Conservation (phyloP, 2,329 filamentous ascomycete species). For the Arachnopeziza araneosa region DNA sequence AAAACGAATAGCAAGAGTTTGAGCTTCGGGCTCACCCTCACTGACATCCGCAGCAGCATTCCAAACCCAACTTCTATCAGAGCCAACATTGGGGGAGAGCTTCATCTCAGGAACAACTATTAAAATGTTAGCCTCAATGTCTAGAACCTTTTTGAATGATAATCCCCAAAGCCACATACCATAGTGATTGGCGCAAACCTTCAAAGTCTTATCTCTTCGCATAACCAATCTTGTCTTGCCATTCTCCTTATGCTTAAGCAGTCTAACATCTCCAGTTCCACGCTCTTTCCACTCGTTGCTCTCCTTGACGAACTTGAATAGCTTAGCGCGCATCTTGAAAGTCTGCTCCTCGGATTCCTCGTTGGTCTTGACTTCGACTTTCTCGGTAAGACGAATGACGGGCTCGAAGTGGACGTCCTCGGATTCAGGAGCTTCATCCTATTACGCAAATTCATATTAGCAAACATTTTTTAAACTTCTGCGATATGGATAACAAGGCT, state of each 20-base stretch:
- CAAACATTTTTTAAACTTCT: background rate
- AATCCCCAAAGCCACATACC: conserved; percentile 51
- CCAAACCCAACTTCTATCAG: conserved; percentile 99
- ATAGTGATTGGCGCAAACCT: conserved; percentile 99
- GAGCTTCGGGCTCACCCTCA: conserved; percentile 94
- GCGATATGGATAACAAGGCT: background rate
- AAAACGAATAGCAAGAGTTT: conserved; percentile 94
- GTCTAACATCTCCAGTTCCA: conserved; percentile 89
- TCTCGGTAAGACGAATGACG: conserved; percentile 91
- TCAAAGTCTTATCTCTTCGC: conserved; percentile 98
- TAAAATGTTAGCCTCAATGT: conserved; percentile 12
- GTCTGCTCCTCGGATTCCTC: conserved; percentile 95
- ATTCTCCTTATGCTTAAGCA: conserved; percentile 99
- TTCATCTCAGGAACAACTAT: conserved; percentile 99
- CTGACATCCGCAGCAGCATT: conserved; percentile 96
- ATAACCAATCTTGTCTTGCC: conserved; percentile 96
- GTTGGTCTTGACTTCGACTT: conserved; percentile 95
- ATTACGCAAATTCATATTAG: background rate
- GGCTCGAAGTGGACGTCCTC: conserved; percentile 97
- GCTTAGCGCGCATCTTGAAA: conserved; percentile 99
- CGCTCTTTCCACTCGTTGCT: conserved; percentile 98
- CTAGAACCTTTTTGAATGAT: background rate
- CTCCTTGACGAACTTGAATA: conserved; percentile 95
- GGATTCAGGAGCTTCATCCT: conserved; percentile 76
- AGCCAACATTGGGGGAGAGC: conserved; percentile 94